Percentiles rank a stretch among this genome's conserved stretches.
phyloP scores from a whole-genome alignment of 306 rosid species.

The Rosa multiflora region DNA sequence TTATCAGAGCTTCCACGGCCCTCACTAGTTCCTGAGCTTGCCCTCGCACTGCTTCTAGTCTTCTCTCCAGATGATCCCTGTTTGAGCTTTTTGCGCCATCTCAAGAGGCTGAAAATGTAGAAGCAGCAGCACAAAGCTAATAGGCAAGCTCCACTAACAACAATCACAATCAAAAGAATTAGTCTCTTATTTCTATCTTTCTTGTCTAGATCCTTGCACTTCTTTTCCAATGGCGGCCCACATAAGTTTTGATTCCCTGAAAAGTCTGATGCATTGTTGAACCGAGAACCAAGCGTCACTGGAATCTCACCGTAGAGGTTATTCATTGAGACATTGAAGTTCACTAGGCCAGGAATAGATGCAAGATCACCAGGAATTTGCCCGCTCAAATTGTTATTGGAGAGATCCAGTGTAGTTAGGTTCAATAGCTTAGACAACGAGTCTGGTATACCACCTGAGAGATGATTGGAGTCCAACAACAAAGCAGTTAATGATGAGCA shows the following conservation, averaged over 20 bases:
- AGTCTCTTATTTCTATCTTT: constrained; percentile 54
- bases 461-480: constrained; percentile 54
- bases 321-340: constrained; percentile 76
- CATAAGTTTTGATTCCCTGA: constrained; percentile 58
- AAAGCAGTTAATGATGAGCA: constrained; percentile 55
- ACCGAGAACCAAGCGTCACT: constrained; percentile 52
- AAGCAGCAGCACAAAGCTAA: constrained; percentile 76
- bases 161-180: constrained; percentile 52
- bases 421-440: constrained; percentile 55
- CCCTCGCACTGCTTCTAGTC: constrained; percentile 76
- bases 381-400: constrained; percentile 76
- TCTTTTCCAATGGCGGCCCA: constrained; percentile 59
- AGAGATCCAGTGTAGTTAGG: constrained; percentile 65
- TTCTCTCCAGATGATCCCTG: constrained; percentile 68
- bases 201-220: constrained; percentile 33
- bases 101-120: constrained; percentile 66
- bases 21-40: constrained; percentile 79
- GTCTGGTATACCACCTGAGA: constrained; percentile 66
- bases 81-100: constrained; percentile 84
- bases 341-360: constrained; percentile 43
- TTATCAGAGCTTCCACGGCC: constrained; percentile 83
- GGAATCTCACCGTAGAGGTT: constrained; percentile 80
- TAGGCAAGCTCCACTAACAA: constrained; percentile 52
- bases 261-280: constrained; percentile 57
- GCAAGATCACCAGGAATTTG: constrained; percentile 59